Evolutionary conservation across 2,329 filamentous ascomycete species (phyloP), one percentile per base, ranked within the genome.

Genomic region (Trichoderma aggressivum): DNA sequence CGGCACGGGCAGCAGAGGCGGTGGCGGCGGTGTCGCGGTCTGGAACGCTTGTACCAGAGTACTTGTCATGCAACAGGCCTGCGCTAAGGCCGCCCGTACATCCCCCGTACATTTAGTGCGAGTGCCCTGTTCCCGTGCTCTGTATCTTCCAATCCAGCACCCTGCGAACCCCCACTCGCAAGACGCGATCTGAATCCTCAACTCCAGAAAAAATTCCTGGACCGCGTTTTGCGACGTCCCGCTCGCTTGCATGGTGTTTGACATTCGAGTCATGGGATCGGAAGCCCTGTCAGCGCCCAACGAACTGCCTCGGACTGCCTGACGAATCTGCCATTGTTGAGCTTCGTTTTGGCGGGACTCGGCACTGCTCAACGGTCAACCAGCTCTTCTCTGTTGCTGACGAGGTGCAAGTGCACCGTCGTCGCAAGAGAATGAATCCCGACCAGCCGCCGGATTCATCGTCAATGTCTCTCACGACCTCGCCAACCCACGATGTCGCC

Each of bases 391-490:
- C 32, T 36, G 8, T 8, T 14, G 8, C 32, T 34, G 55, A 53
- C 60, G 60, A 64, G 47, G 43, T 28, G 43, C 56, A 30, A 61
- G 67, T 71, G 70, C 30, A 53, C 53, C 53, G 53, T 11, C 55
- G 39, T 53, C 43, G 34, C 36, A 59, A 16, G 21, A 58, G n/a
- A 39, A 39, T 36, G 55, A 47, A 62, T 56, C 28, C 21, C 26
- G 36, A 59, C 30, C 58, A 53, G 39, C 55, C 53, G 50, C 61
- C 53, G 18, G 32, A n/a, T 30, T 62, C 63, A 18, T 63, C 28
- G 11, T 36, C 70, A 61, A 68, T 81, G 79, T 71, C 78, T 72
- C 43, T 74, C 68, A 30, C 71, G 26, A 71, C 75, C 34, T 75
- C 75, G 63, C 74, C 77, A 64, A 58, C 61, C 47, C 75, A 75